Base-by-base conservation (phyloP, 768 basidiomycete species). In the Tricholoma terreum region DNA sequence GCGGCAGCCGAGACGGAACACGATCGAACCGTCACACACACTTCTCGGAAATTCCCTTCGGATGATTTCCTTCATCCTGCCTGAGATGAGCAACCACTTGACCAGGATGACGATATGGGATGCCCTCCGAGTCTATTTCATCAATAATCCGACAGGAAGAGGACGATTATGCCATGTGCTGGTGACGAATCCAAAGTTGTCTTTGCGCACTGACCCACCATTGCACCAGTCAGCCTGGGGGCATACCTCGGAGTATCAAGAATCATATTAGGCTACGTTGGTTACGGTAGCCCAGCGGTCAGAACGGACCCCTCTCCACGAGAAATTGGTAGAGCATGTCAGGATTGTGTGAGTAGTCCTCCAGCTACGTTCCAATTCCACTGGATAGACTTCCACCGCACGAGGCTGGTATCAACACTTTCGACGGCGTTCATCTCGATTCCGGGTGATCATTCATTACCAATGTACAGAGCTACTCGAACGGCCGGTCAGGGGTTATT, bases 191-290 rank as follows among this genome's bases (percentile, higher is more conserved):
- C 14, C 24, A 46, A 46, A 7, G 27, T 7, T 9, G 24, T 27
- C 22, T 15, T 46, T 22, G 12, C 27, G 22, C 24, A 27, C 14
- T 46, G 5, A 46, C 22, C 22, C 14, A 21, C 45, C 24, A 27
- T 8, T 15, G 45, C 19, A 2, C 2, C 56, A 81, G 85, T 70
- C 65, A 72, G 73, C 22, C 62, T 79, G 15, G 77, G 77, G 9
- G 72, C 76, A 11, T 83, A 84, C 3, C 68, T 84, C 42, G 81
- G 85, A 64, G 78, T 87, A 2, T 86, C 84, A 24, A 81, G 77
- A 69, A 74, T 86, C 55, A 84, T 87, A 46, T 71, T 87, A 0
- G 86, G 86, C 2, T 78, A 75, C 52, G 82, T 84, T 82, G 71
- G 73, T 14, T 85, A 84, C 60, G 84, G 79, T 21, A 65, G 64